Conservation (phyloP, 192 early-diverging fungal species). For the Backusella tuberculispora region DNA sequence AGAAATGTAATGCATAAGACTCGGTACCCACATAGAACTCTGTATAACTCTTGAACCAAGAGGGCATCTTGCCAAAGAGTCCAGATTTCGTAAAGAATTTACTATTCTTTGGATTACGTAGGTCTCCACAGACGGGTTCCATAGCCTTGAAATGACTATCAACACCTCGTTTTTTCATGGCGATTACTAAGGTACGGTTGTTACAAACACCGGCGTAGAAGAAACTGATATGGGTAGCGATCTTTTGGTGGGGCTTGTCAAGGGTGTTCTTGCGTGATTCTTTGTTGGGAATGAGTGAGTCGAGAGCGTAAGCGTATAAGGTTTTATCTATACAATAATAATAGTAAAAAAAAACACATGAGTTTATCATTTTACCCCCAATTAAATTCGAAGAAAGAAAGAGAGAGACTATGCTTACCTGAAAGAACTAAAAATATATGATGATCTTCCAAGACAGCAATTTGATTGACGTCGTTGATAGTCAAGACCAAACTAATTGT, state of each 20-base stretch:
- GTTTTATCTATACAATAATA: conserved; percentile 68
- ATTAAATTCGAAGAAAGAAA: conserved; percentile 29
- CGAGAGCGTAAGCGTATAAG: conserved; percentile 77
- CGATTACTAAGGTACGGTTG: conserved; percentile 58
- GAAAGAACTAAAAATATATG: conserved; percentile 82
- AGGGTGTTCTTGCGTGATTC: conserved; percentile 49
- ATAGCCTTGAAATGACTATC: conserved; percentile 40
- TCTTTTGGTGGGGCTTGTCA: conserved; percentile 50
- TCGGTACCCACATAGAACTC: conserved; percentile 95
- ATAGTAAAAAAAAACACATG: conserved; percentile 57
- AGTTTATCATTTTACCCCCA: conserved; percentile 19
- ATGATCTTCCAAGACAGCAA: conserved; percentile 82
- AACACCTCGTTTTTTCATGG: conserved; percentile 28
- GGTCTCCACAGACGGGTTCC: conserved; percentile 39
- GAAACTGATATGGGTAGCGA: conserved; percentile 59
- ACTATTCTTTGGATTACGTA: conserved; percentile 36
- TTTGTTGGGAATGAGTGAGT: conserved; percentile 69
- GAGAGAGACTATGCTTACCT: conserved; percentile 61
- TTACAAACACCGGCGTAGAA: conserved; percentile 73
- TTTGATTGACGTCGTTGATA: conserved; percentile 66
- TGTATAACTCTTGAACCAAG: conserved; percentile 43
- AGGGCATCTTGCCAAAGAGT: conserved; percentile 24
- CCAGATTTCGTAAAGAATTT: conserved; percentile 36
- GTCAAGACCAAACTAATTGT: conserved; percentile 39
- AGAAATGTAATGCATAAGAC: conserved; percentile 81